phyloP scores from a whole-genome alignment of 2,329 filamentous ascomycete genomes.

The Xylaria arbuscula region DNA sequence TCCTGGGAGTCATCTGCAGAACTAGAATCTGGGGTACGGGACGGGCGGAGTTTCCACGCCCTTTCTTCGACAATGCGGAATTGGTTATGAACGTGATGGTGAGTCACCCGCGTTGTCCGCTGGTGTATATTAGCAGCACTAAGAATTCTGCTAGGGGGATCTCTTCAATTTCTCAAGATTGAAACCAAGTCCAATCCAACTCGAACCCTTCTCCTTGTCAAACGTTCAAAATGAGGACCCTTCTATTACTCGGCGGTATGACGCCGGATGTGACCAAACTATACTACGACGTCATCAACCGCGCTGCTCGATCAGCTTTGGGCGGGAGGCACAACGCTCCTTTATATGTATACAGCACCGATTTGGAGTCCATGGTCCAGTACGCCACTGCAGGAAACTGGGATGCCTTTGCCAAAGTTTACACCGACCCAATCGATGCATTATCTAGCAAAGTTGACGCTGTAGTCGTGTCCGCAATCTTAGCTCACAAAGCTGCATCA shows the following conservation, averaged over 20 bases:
- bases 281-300: conserved; percentile 30
- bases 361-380: conserved; percentile 12
- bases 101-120: background rate
- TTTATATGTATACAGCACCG: conserved; percentile 21
- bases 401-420: conserved; percentile 10
- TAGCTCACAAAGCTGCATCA: conserved; percentile 20
- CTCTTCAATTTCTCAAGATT: no score
- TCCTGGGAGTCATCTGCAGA: background rate
- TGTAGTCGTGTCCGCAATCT: conserved; percentile 24
- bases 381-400: background rate
- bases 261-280: conserved; percentile 28
- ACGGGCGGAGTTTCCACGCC: background rate
- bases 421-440: conserved; percentile 10
- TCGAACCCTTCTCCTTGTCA: background rate
- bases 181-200: background rate
- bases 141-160: no score
- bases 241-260: conserved; percentile 28
- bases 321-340: conserved; percentile 18
- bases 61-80: background rate
- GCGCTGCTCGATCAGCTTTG: conserved; percentile 15
- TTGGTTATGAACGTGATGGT: background rate
- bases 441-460: conserved; percentile 16
- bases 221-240: conserved; percentile 9
- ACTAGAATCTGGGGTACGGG: background rate
- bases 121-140: background rate